Percentiles rank a stretch among this genome's conserved stretches.
Conservation (phyloP, 192 early-diverging fungal species). For the Entrophospora sp. region DNA sequence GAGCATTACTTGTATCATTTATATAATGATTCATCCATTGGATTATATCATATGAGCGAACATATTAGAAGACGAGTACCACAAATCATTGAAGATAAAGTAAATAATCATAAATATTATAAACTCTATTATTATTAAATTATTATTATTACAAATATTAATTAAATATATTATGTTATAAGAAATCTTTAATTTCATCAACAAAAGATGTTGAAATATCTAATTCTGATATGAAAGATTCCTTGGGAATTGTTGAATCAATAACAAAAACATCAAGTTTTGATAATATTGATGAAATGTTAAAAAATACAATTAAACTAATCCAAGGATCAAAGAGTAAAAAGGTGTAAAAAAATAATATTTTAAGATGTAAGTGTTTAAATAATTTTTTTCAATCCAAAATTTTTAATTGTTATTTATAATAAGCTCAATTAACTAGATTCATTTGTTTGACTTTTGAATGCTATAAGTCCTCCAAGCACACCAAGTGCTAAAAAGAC, state of each 20-base stretch:
- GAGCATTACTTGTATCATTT: too few relatives aligned
- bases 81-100: slow-evolving; percentile 21
- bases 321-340: too few relatives aligned
- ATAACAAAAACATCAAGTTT: background rate
- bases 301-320: too few relatives aligned
- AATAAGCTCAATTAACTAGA: too few relatives aligned
- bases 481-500: slow-evolving; percentile 73
- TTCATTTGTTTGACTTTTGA: too few relatives aligned
- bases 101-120: background rate
- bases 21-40: slow-evolving; percentile 17
- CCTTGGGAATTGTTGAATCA: background rate
- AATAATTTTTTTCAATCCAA: too few relatives aligned
- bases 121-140: background rate
- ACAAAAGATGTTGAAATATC: slow-evolving; percentile 1
- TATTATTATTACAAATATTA: background rate
- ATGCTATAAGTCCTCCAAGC: slow-evolving; percentile 67
- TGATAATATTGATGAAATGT: slow-evolving; percentile 4
- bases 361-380: too few relatives aligned
- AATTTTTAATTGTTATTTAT: too few relatives aligned
- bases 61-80: slow-evolving; percentile 20
- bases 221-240: slow-evolving; percentile 8
- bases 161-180: background rate
- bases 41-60: slow-evolving; percentile 20
- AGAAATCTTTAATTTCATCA: slow-evolving; percentile 1
- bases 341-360: too few relatives aligned